These are phyloP conservation scores for Vitis hybrid DNA, from an alignment of 177 flowering plant genomes.

Conservation along the genomic window DNA sequence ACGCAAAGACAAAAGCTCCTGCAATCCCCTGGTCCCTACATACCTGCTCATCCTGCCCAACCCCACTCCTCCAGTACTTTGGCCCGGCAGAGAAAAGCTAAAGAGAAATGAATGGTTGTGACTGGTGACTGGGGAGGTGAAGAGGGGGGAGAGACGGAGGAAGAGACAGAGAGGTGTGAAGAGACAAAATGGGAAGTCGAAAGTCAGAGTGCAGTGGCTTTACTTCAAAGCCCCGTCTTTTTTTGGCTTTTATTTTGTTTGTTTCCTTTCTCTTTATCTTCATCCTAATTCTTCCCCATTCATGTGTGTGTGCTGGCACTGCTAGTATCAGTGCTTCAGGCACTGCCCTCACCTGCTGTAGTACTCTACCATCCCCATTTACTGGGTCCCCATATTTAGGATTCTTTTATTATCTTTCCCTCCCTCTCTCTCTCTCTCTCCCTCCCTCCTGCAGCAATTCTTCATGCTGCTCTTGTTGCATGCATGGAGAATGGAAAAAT, in stretches of 20 bases:
- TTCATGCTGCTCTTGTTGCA: conserved; percentile 3
- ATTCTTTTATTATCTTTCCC: background rate
- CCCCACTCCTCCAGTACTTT: too few species aligned
- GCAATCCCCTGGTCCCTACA: too few species aligned
- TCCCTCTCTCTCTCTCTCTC: background rate
- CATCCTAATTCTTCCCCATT: too few species aligned
- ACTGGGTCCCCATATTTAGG: background rate
- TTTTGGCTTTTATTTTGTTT: conserved; percentile 14
- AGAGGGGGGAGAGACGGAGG: too few species aligned
- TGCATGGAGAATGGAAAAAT: conserved; percentile 2
- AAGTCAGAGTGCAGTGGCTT: conserved; percentile 21
- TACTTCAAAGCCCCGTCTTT: conserved; percentile 16
- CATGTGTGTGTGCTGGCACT: too few species aligned
- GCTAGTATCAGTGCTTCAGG: background rate
- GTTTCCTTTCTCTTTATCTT: conserved; percentile 4
- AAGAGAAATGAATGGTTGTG: too few species aligned
- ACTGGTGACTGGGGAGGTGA: too few species aligned
- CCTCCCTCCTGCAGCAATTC: background rate
- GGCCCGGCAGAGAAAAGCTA: too few species aligned
- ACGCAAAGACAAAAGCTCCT: too few species aligned
- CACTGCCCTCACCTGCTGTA: background rate
- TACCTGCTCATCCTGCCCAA: too few species aligned
- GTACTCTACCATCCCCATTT: too few species aligned
- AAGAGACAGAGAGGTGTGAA: conserved; percentile 6
- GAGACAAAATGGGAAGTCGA: conserved; percentile 37